Evolutionary conservation across 176 grass and related monocot species (phyloP).

Genomic region (Pharus latifolius): DNA sequence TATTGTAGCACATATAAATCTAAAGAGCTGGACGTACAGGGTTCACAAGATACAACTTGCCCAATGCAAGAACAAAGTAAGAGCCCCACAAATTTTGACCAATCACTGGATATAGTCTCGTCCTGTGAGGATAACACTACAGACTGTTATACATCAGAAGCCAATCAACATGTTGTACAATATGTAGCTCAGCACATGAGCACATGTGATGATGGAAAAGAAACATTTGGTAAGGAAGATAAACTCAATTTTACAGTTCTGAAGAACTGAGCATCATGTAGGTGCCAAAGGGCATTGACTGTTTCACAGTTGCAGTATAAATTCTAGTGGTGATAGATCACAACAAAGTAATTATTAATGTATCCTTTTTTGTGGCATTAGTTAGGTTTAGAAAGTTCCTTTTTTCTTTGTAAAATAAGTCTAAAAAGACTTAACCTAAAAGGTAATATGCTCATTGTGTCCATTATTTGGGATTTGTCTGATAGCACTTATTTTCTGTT

Average conservation of each 20-base stretch:
- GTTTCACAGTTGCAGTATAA: neutral
- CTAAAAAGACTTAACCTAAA: neutral
- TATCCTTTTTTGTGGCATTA: neutral
- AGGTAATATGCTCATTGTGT: neutral
- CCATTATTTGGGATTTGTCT: neutral
- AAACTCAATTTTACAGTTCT: neutral
- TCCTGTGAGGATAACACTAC: neutral
- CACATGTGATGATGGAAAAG: neutral
- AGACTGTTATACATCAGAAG: neutral
- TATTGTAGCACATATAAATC: slow-evolving; percentile 26
- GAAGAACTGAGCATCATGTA: neutral
- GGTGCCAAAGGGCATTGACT: neutral
- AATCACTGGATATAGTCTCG: neutral
- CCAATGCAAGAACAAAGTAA: slow-evolving; percentile 19
- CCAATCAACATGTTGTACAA: slow-evolving; percentile 4
- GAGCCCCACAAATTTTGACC: neutral
- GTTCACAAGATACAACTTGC: slow-evolving; percentile 19
- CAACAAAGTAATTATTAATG: neutral
- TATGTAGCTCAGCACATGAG: neutral
- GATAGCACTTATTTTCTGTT: neutral
- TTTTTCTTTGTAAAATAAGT: slow-evolving; percentile 1
- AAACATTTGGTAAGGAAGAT: slow-evolving; percentile 13
- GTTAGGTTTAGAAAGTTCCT: neutral
- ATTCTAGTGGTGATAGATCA: neutral
- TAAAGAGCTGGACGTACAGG: neutral